Base-by-base conservation (phyloP, 2,329 filamentous ascomycete species). In the Cladorrhinum sp. region DNA sequence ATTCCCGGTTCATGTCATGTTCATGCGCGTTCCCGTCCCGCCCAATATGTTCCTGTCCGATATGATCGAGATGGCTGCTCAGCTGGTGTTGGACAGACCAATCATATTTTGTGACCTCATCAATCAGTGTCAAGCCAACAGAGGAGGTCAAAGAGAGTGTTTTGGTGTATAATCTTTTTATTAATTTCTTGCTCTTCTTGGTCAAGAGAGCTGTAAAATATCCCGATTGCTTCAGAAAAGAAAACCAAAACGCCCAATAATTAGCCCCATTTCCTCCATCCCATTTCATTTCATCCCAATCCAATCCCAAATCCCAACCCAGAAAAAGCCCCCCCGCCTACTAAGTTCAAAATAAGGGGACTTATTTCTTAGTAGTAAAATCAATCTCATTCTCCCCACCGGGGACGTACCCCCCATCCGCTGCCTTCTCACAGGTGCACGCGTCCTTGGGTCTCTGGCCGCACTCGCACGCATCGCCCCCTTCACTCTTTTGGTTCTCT, bases 401-500 rank as follows among this genome's bases (percentile, higher is more conserved):
- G 25, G 85, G 82, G 66, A 89, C 85, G 61, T 81, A 80, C 41
- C 84, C 84, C 57, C 85, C 82, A 66, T 83, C 82, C 53, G 83
- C 73, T 18, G 84, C 84, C 74, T 91, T 93, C 75, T 92, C 88
- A 73, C 92, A 96, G n/a, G 89, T 95, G 78, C 91, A 95, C 23
- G 83, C 86, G 71, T 79, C 86, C 67, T 85, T 82, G 59, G 89
- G 84, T 61, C 92, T 84, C 73, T 87, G 82, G 64, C 93, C 93
- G 74, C 93, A 96, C 7, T 85, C 79, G 74, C 93, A 96, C 4
- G 88, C 82, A 48, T 79, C 49, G 8, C 23, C 4, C 9, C 32
- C 77, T 18, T 88, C 89, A 2, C 79, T 72, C 53, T 80, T 75
- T n/a, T 78, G 74, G 76, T 96, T 96, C 80, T 96, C 91, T 20